A percentile compares a stretch with the other conserved stretches of the same genome.
Evolutionary conservation across 441 rosid species (phyloP).

Genomic region (Breynia disticha): DNA sequence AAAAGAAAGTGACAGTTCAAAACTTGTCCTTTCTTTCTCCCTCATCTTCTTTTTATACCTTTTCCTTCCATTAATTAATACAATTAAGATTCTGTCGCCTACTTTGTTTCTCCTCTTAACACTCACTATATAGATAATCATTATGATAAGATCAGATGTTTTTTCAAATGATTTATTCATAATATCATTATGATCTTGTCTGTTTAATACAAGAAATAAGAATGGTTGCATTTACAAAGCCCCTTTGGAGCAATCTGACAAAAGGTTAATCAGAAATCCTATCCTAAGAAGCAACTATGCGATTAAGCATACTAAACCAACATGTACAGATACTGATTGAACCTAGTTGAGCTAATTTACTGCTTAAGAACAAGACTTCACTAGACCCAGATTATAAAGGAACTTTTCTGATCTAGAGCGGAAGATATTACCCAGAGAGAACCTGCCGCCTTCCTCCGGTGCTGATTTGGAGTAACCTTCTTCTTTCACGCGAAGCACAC

Average conservation of each 20-base stretch:
- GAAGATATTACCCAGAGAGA: slow-evolving; percentile 62
- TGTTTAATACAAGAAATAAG: no score
- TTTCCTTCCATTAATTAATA: no score
- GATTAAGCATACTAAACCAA: slow-evolving; percentile 14
- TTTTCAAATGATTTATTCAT: no score
- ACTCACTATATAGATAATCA: no score
- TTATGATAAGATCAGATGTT: no score
- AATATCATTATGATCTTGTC: no score
- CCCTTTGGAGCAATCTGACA: neutral
- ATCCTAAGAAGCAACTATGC: neutral
- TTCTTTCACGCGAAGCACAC: slow-evolving; percentile 47
- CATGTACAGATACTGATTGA: slow-evolving; percentile 12
- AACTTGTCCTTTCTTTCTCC: no score
- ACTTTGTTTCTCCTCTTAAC: no score
- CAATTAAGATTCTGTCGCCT: no score
- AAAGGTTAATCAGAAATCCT: slow-evolving; percentile 15
- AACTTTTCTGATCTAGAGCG: slow-evolving; percentile 66
- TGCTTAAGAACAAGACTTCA: slow-evolving; percentile 42
- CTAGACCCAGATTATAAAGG: slow-evolving; percentile 59
- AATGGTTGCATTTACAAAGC: no score
- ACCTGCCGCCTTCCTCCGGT: slow-evolving; percentile 31
- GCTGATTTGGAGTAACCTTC: slow-evolving; percentile 32
- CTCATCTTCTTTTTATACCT: no score
- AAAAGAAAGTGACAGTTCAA: no score
- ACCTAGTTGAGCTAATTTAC: slow-evolving; percentile 11